Conservation (phyloP, 2,329 filamentous ascomycete species). For the Emergomyces orientalis region DNA sequence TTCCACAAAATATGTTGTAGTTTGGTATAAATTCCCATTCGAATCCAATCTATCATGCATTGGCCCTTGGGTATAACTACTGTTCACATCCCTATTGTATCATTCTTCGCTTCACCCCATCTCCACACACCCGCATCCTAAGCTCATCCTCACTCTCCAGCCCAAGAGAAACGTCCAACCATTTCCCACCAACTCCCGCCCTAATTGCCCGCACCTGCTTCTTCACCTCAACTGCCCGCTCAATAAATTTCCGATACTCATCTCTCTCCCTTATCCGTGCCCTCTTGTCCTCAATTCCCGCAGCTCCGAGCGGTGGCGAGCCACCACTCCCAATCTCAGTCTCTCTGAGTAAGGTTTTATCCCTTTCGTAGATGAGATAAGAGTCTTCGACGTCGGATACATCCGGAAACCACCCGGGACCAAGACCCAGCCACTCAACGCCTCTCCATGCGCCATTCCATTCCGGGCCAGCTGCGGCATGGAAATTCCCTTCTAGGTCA, state of each 20-base stretch:
- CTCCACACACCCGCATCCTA: conserved; percentile 7
- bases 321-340: not conserved
- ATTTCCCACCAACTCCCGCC: conserved; percentile 29
- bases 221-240: conserved; percentile 25
- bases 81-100: too few relatives aligned
- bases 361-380: conserved; percentile 4
- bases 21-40: not conserved
- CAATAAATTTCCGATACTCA: conserved; percentile 22
- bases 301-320: not conserved
- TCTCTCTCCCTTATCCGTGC: conserved; percentile 23
- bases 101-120: conserved; percentile 3
- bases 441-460: conserved; percentile 41
- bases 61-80: not conserved
- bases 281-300: not conserved
- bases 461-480: conserved; percentile 27
- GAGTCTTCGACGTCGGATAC: not conserved
- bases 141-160: conserved; percentile 18
- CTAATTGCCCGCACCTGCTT: conserved; percentile 25
- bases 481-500: conserved; percentile 21
- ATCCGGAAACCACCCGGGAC: conserved; percentile 33
- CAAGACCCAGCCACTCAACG: conserved; percentile 34
- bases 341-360: not conserved
- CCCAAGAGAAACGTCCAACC: conserved; percentile 31
- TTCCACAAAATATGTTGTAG: not conserved
- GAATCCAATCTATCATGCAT: not conserved